phyloP scores from a whole-genome alignment of 1,139 yeast species.

The Debaryomyces robertsiae region DNA sequence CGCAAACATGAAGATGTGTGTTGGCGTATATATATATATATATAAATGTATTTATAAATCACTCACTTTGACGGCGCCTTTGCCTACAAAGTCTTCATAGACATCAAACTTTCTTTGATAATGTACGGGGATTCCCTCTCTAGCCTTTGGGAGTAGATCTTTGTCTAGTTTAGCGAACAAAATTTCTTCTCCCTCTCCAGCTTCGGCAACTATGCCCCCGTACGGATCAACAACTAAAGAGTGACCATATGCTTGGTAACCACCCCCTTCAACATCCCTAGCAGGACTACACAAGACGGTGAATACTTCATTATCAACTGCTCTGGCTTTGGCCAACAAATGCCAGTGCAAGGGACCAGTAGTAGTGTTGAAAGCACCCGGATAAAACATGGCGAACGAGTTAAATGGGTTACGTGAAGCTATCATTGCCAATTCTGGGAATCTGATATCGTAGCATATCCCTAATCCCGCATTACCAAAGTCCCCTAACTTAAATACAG shows the following conservation, averaged over 20 bases:
- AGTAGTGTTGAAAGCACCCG: constrained; percentile 84
- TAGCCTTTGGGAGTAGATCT: constrained; percentile 21
- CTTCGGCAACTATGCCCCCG: constrained; percentile 71
- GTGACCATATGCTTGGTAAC: constrained; percentile 71
- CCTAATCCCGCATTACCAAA: constrained; percentile 66
- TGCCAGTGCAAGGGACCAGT: constrained; percentile 92
- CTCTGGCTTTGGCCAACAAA: constrained; percentile 71
- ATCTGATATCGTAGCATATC: constrained; percentile 81
- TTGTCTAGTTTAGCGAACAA: constrained; percentile 28
- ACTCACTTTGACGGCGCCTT: constrained; percentile 42
- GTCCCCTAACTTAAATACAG: constrained; percentile 44
- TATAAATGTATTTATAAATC: constrained; percentile 25
- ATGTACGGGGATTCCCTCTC: constrained; percentile 28
- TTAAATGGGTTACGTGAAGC: constrained; percentile 57
- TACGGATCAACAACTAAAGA: constrained; percentile 81
- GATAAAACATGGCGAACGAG: constrained; percentile 72
- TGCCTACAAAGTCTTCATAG: constrained; percentile 28
- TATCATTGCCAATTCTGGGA: constrained; percentile 70
- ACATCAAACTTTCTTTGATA: constrained; percentile 29
- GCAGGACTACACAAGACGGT: constrained; percentile 58
- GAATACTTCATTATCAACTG: constrained; percentile 79
- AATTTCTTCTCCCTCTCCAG: constrained; percentile 31
- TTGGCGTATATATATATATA: constrained; percentile 1
- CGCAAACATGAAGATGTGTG: constrained; percentile 53
- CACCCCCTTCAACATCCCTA: constrained; percentile 73